These are phyloP conservation scores for Apiospora kogelbergensis DNA, from an alignment of 2,329 filamentous ascomycete species.

Conservation along the genomic window DNA sequence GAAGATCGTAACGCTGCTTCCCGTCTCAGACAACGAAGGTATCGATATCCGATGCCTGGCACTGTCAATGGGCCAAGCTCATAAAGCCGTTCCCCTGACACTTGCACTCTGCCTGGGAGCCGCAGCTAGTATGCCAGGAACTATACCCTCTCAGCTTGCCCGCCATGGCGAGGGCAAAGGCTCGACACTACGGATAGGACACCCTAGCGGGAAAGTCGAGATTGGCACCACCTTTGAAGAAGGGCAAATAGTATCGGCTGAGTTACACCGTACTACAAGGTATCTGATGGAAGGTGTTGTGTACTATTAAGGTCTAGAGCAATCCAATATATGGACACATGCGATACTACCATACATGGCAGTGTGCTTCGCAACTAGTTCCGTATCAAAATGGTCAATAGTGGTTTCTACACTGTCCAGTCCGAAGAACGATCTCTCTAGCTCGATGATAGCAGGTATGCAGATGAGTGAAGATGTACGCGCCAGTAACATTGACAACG, in stretches of 20 bases:
- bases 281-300: slow-evolving; percentile 51
- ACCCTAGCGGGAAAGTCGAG: slow-evolving; percentile 47
- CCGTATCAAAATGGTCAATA: too few species aligned
- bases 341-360: too few species aligned
- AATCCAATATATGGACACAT: background rate
- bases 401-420: too few species aligned
- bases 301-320: slow-evolving; percentile 34
- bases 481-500: too few species aligned
- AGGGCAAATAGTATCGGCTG: slow-evolving; percentile 42
- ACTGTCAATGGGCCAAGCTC: slow-evolving; percentile 45
- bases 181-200: slow-evolving; percentile 41
- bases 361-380: too few species aligned
- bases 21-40: slow-evolving; percentile 21
- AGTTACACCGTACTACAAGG: slow-evolving; percentile 47
- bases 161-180: slow-evolving; percentile 15
- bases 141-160: slow-evolving; percentile 37
- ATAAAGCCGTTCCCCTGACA: slow-evolving; percentile 43
- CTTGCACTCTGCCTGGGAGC: slow-evolving; percentile 40
- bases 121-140: slow-evolving; percentile 40
- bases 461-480: too few species aligned
- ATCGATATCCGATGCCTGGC: slow-evolving; percentile 46
- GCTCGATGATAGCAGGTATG: too few species aligned
- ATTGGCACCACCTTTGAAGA: slow-evolving; percentile 41
- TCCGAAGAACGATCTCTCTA: too few species aligned
- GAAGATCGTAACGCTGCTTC: slow-evolving; percentile 45